Conservation (phyloP, 257 asterid genomes). For the Rauvolfia tetraphylla region DNA sequence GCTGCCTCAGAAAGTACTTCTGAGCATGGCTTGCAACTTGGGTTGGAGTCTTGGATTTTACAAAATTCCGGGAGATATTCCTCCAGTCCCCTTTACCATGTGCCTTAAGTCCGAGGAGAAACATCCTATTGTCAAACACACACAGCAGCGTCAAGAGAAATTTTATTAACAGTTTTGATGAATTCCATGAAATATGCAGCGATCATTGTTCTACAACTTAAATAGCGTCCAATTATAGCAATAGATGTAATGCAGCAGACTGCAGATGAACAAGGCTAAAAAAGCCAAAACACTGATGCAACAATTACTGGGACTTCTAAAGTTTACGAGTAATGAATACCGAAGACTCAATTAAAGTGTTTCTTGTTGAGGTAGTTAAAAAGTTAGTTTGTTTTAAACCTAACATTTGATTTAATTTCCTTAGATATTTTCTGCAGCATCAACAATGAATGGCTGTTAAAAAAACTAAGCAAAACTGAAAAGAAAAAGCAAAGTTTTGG, state of each 20-base stretch:
- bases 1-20: constrained; percentile 67
- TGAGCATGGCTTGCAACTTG: constrained; percentile 97
- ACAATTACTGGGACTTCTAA: not conserved
- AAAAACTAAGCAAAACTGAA: not conserved
- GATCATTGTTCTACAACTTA: not conserved
- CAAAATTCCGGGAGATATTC: constrained; percentile 68
- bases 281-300: not conserved
- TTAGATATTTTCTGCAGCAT: not conserved
- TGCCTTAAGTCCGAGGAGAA: constrained; percentile 59
- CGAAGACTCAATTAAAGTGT: not conserved
- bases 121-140: constrained; percentile 38
- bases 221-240: no score
- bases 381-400: not conserved
- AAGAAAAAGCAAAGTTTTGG: not conserved
- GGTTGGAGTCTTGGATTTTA: constrained; percentile 65
- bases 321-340: not conserved
- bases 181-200: not conserved
- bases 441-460: not conserved
- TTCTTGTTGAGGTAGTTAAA: not conserved
- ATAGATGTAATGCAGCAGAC: no score
- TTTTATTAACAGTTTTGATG: not conserved
- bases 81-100: constrained; percentile 89
- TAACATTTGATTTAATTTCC: no score
- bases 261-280: not conserved
- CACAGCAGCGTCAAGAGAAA: not conserved